Percentiles rank a stretch among this genome's conserved stretches.
Evolutionary conservation across 768 basidiomycete genomes (phyloP).

Genomic region (Trametopsis cervina): DNA sequence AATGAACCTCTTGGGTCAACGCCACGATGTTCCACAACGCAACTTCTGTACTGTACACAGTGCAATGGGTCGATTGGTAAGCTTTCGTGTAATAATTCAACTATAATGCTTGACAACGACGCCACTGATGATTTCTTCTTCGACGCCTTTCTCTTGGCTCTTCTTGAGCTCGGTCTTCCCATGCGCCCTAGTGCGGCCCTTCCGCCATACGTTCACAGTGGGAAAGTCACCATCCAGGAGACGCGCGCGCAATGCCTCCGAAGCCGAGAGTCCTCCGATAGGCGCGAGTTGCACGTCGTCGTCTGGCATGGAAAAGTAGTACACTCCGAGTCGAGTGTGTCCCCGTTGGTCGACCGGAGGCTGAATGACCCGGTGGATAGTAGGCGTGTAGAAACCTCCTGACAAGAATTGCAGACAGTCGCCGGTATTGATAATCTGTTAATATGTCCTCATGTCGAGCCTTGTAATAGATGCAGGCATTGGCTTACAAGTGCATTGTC

Average conservation of each 20-base stretch:
- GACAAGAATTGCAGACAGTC: constrained; percentile 29
- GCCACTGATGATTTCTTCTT: constrained; percentile 25
- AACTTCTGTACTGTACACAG: too few species aligned
- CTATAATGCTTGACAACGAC: constrained; percentile 27
- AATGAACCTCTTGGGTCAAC: too few species aligned
- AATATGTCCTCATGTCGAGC: too few species aligned
- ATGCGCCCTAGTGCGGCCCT: constrained; percentile 22
- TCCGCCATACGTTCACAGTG: constrained; percentile 26
- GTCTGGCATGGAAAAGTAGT: constrained; percentile 29
- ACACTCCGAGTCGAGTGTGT: constrained; percentile 27
- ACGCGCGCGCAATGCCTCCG: constrained; percentile 23
- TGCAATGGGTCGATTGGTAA: too few species aligned
- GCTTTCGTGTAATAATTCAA: constrained; percentile 16
- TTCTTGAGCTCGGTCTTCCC: constrained; percentile 21
- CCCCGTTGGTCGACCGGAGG: constrained; percentile 29
- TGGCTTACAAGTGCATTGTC: constrained; percentile 25
- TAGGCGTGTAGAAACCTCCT: constrained; percentile 30
- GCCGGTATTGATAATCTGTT: constrained; percentile 33
- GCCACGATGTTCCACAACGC: too few species aligned
- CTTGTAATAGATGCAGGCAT: not conserved
- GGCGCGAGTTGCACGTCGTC: constrained; percentile 25
- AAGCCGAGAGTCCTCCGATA: constrained; percentile 23
- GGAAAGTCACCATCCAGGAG: constrained; percentile 21
- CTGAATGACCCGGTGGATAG: constrained; percentile 32
- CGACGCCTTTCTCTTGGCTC: constrained; percentile 19